These are phyloP conservation scores for Mytilinidion resinicola DNA, from an alignment of 495 filamentous ascomycete genomes.

Conservation along the genomic window DNA sequence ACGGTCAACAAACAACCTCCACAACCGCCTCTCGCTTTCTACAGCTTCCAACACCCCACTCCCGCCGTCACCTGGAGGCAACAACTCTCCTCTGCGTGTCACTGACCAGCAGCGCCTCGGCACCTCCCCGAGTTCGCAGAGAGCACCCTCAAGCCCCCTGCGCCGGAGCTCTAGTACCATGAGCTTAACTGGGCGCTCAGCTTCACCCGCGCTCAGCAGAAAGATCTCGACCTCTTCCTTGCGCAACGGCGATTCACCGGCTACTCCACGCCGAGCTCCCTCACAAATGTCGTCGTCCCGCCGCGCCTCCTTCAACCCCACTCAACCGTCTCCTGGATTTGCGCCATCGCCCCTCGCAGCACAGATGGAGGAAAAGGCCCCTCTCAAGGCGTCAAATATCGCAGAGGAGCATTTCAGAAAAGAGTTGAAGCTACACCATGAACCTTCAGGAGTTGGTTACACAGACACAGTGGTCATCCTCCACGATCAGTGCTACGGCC, in stretches of 20 bases:
- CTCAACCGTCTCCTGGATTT: slow-evolving; percentile 34
- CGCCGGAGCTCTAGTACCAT: slow-evolving; percentile 46
- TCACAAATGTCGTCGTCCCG: slow-evolving; percentile 33
- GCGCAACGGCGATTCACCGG: slow-evolving; percentile 35
- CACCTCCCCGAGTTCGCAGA: slow-evolving; percentile 33
- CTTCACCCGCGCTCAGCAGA: slow-evolving; percentile 34
- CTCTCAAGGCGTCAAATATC: slow-evolving; percentile 58
- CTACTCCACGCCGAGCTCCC: slow-evolving; percentile 29
- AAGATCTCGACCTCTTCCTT: slow-evolving; percentile 55
- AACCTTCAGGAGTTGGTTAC: slow-evolving; percentile 41
- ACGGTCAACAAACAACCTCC: slow-evolving; percentile 28
- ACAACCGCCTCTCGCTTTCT: slow-evolving; percentile 41
- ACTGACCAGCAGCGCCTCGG: slow-evolving; percentile 11
- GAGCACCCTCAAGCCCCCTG: slow-evolving; percentile 21
- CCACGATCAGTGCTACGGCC: slow-evolving; percentile 90
- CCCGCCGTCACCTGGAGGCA: slow-evolving; percentile 39
- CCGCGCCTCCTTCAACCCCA: slow-evolving; percentile 47
- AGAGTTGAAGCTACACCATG: slow-evolving; percentile 60
- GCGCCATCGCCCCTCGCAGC: slow-evolving; percentile 31
- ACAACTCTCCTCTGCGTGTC: slow-evolving; percentile 16
- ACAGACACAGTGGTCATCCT: slow-evolving; percentile 73
- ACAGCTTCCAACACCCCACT: slow-evolving; percentile 41
- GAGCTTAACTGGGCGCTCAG: slow-evolving; percentile 36
- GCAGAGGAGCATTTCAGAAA: slow-evolving; percentile 62
- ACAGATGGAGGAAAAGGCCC: slow-evolving; percentile 36